Base-by-base conservation (phyloP, 2,329 filamentous ascomycete species). In the Fusarium falciforme region DNA sequence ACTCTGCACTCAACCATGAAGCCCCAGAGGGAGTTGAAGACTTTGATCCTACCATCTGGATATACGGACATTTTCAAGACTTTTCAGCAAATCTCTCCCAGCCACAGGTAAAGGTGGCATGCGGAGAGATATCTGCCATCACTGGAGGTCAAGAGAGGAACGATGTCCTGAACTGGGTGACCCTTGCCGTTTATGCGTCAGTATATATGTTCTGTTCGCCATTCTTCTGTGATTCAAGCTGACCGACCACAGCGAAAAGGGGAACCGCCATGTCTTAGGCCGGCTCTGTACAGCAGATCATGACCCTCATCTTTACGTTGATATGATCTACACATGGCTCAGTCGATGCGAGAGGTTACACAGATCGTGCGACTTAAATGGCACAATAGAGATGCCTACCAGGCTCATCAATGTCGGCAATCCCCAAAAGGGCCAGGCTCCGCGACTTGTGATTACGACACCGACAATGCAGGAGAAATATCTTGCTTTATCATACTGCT, bases 401-500 rank as follows among this genome's bases (percentile, higher is more conserved):
- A 54, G 67, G 11, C 58, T 69, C 7, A 59, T 69, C 22, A 25
- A 68, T 1, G 52, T 68, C 5, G 67, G 65, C 11, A 6, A 20
- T 25, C 6, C 11, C 4, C 2, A 27, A 9, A 17, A 47, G 38
- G 52, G 35, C 14, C 35, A 40, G 5, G 2, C 4, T 31, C 40
- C 59, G 12, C 52, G 65, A 22, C 58, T 69, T 6, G 9, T 69
- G 5, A 3, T 64, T 0, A 59, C 65, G 6, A 1, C 4, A 3
- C 52, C 52, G 2, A 7, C 2, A 2, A 54, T 59, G 25, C 33
- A 38, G 1, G 67, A 60, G 6, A 59, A 44, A 6, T 68, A 59
- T 2, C 17, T 69, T 11, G 67, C 67, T 0, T 7, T 69, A 1
- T 69, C 67, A 2, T 68, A 69, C 11, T 69, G 67, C 10, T 69